A percentile compares a stretch with the other conserved stretches of the same genome.
Conservation (phyloP, 129 eudicot species). For the Rutidosis leptorrhynchoides region DNA sequence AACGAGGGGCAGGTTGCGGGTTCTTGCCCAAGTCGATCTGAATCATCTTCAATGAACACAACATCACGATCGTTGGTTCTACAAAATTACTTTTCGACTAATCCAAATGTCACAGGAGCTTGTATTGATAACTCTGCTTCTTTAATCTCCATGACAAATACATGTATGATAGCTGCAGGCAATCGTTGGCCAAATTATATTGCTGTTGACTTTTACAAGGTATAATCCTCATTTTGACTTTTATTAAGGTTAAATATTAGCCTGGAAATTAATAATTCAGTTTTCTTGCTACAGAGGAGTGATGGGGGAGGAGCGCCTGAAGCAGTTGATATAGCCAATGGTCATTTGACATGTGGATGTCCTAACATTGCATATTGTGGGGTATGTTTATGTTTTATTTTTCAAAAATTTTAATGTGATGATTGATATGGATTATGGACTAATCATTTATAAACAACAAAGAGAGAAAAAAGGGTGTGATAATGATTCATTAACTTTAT, state of each 20-base stretch:
- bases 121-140: conserved; percentile 81
- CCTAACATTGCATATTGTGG: conserved; percentile 80
- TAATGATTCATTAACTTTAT: no score
- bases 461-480: not conserved
- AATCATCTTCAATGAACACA: conserved; percentile 75
- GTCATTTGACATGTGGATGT: conserved; percentile 85
- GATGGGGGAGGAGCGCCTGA: conserved; percentile 96
- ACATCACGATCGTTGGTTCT: conserved; percentile 60
- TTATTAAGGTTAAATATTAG: not conserved
- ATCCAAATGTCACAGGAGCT: conserved; percentile 65
- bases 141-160: conserved; percentile 57
- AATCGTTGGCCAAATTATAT: conserved; percentile 92
- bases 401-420: not conserved
- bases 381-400: conserved; percentile 36
- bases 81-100: conserved; percentile 62
- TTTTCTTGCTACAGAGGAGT: conserved; percentile 53
- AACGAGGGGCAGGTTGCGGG: conserved; percentile 59
- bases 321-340: conserved; percentile 93
- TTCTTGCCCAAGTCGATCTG: conserved; percentile 78
- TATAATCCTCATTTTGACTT: conserved; percentile 21
- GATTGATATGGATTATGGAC: no score
- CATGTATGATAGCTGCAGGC: conserved; percentile 68
- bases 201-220: conserved; percentile 91
- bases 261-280: conserved; percentile 1
- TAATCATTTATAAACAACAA: no score